Evolutionary conservation across 2,329 filamentous ascomycete genomes (phyloP), one percentile per base, ranked within the genome.

Genomic region (Xylariaceae sp.): DNA sequence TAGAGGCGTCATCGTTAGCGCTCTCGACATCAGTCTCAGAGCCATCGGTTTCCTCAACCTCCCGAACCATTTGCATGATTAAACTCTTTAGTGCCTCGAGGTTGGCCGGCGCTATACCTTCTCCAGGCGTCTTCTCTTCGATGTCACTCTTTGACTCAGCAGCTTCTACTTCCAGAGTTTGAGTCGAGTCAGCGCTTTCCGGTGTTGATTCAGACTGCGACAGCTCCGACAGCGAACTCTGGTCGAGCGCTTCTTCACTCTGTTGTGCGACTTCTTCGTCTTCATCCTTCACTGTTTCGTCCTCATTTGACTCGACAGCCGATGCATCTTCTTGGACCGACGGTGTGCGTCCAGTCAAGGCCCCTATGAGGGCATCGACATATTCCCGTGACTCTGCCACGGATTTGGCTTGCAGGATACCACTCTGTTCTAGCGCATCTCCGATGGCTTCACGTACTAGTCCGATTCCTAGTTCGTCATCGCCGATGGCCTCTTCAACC

Each of bases 401-500:
- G 0, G 77, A 76, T 55, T 75, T 77, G 11, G 74, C 76, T 17
- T 72, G 73, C 13, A 84, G 72, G 5, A 85, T 74, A 2, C 81
- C 81, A 59, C 80, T 82, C 67, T 82, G 77, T 59, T 80, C 76
- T 1, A 85, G 74, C 1, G 82, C 82, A 49, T 82, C 76, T 60
- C 81, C 76, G 23, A 85, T 79, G 4, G 80, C 79, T 59, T 83
- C 81, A 51, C 80, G 75, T 13, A 85, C 79, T 7, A 76, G 75
- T 4, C 75, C 75, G 35, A 82, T 69, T 30, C 82, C 82, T 9
- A 78, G 72, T 51, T 82, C 80, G 54, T 86, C 83, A 62, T 82
- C 79, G 62, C 84, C 80, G 56, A 86, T 80, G 2, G 80, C 79
- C 56, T 83, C 77, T 57, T 84, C 81, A 11, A 84, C 80, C 69